phyloP scores from a whole-genome alignment of 352 stramenopile genomes.

The Plasmopara muralis region DNA sequence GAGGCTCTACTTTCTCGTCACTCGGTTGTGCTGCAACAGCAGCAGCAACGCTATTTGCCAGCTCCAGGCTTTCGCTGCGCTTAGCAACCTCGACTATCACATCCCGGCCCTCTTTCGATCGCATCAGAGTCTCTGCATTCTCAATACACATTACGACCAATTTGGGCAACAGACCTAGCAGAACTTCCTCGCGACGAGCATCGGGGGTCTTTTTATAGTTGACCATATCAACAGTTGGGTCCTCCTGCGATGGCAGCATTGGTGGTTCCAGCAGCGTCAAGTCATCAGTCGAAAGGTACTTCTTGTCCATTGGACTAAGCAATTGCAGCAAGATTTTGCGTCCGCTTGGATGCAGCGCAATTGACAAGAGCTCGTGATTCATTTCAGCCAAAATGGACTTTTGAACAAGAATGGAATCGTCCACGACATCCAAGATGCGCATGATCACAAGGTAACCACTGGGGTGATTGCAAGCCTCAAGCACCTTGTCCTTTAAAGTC shows the following conservation, averaged over 20 bases:
- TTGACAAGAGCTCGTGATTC: constrained; percentile 62
- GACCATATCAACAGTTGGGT: constrained; percentile 49
- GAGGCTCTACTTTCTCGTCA: constrained; percentile 37
- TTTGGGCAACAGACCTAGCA: constrained; percentile 73
- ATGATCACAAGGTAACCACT: constrained; percentile 88
- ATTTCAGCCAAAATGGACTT: constrained; percentile 83
- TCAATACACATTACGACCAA: constrained; percentile 70
- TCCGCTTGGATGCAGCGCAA: constrained; percentile 68
- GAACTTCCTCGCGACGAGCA: constrained; percentile 61
- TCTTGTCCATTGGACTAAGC: constrained; percentile 70
- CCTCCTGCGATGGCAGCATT: constrained; percentile 61
- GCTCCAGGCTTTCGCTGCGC: constrained; percentile 41
- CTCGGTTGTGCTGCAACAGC: constrained; percentile 35
- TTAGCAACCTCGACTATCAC: constrained; percentile 80
- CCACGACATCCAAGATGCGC: constrained; percentile 84
- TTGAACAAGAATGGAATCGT: constrained; percentile 88
- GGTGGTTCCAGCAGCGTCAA: constrained; percentile 63
- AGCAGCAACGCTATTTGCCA: constrained; percentile 40
- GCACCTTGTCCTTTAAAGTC: constrained; percentile 85
- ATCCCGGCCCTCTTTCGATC: constrained; percentile 74
- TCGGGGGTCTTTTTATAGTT: constrained; percentile 88
- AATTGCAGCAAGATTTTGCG: constrained; percentile 78
- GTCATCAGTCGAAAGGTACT: constrained; percentile 79
- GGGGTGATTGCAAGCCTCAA: constrained; percentile 85
- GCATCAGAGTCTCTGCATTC: constrained; percentile 56